These are phyloP conservation scores for Neurospora sp. DNA, from an alignment of 495 filamentous ascomycete species.

Conservation along the genomic window DNA sequence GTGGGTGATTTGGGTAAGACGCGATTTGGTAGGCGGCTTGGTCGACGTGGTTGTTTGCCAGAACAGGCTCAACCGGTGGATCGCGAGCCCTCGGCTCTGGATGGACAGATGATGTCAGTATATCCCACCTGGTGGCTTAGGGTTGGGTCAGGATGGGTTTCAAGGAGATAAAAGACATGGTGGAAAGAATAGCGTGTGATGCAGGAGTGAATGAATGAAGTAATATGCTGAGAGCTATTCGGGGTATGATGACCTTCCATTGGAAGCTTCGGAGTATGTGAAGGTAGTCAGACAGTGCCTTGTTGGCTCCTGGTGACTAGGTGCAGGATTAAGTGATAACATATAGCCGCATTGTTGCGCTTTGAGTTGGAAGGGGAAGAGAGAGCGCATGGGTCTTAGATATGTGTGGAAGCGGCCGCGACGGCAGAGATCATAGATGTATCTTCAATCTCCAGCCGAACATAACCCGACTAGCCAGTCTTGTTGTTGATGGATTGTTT, in stretches of 20 bases:
- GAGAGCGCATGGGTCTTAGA: background rate
- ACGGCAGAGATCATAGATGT: background rate
- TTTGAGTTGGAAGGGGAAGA: background rate
- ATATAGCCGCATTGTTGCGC: background rate
- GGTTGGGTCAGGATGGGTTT: background rate
- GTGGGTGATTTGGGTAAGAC: conserved; percentile 8
- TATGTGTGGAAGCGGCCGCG: background rate
- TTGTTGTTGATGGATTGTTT: background rate
- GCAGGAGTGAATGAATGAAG: background rate
- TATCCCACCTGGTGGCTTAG: background rate
- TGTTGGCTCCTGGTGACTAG: background rate
- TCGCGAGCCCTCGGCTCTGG: conserved; percentile 21
- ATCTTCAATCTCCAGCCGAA: background rate
- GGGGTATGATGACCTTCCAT: background rate
- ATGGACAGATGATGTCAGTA: conserved; percentile 10
- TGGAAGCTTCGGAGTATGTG: background rate
- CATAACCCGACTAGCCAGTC: background rate
- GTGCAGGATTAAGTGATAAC: background rate
- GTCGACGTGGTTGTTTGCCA: conserved; percentile 12
- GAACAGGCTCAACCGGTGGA: conserved; percentile 5
- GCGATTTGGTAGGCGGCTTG: conserved; percentile 11
- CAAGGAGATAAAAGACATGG: background rate
- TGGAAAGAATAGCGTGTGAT: background rate
- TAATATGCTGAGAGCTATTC: background rate
- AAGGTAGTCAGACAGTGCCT: background rate